These are phyloP conservation scores for Melaleuca quinquenervia DNA, from an alignment of 345 rosid genomes.

Conservation along the genomic window DNA sequence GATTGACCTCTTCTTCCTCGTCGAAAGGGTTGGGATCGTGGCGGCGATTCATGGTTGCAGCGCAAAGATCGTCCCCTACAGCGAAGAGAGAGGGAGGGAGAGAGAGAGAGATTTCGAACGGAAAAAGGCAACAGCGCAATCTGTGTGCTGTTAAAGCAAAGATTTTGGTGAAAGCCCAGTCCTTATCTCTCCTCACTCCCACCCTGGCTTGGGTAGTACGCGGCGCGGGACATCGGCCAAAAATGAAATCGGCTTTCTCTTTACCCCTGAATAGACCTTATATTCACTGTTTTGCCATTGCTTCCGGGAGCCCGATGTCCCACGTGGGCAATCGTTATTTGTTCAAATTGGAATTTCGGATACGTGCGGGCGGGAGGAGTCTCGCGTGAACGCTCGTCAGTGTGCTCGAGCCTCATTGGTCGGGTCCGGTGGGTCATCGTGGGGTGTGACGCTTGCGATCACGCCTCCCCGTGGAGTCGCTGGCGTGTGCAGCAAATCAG, in stretches of 20 bases:
- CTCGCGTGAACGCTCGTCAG: neutral
- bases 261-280: neutral
- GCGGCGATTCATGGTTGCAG: constrained; percentile 57
- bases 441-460: neutral
- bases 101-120: neutral
- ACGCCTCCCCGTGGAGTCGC: neutral
- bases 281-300: neutral
- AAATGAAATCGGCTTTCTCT: neutral
- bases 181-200: neutral
- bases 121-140: neutral
- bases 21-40: constrained; percentile 91
- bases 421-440: neutral
- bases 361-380: neutral
- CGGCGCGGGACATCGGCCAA: neutral
- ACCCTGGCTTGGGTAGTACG: neutral
- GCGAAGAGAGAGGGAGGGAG: neutral
- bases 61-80: neutral
- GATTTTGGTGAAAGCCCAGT: neutral
- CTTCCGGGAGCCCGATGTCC: neutral
- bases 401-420: neutral
- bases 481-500: neutral
- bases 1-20: constrained; percentile 91
- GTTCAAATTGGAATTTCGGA: neutral
- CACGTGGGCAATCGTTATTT: neutral
- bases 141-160: neutral